These are phyloP conservation scores for Botrytis cinerea DNA, from an alignment of 2,329 filamentous ascomycete species.

Conservation along the genomic window DNA sequence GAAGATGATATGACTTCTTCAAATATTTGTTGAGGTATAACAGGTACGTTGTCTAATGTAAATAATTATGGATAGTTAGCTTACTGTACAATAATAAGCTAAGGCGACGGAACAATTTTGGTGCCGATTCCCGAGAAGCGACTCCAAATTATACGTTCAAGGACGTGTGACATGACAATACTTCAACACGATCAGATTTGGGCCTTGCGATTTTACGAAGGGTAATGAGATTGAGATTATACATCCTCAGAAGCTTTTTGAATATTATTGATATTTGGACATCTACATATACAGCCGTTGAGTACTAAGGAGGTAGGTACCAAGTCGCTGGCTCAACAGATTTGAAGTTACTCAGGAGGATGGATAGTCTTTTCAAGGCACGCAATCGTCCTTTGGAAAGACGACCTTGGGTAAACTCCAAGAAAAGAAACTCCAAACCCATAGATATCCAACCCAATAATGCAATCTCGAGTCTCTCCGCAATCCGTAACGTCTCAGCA, in stretches of 20 bases:
- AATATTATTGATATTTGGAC: too few relatives aligned
- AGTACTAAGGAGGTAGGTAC: background rate
- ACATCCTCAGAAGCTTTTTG: background rate
- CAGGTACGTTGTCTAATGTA: slow-evolving; percentile 11
- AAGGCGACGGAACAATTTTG: background rate
- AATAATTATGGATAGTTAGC: slow-evolving; percentile 7
- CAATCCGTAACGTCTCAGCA: background rate
- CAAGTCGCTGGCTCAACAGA: background rate
- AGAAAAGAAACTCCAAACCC: slow-evolving; percentile 15
- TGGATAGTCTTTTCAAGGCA: background rate
- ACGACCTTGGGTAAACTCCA: slow-evolving; percentile 10
- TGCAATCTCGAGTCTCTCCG: background rate
- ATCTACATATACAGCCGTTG: background rate
- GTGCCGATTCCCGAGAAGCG: background rate
- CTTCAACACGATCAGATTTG: background rate
- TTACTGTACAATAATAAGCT: background rate
- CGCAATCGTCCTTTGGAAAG: slow-evolving; percentile 12
- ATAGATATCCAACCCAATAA: slow-evolving; percentile 16
- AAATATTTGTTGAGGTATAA: background rate
- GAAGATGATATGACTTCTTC: slow-evolving; percentile 24
- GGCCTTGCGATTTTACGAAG: background rate
- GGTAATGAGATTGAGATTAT: background rate
- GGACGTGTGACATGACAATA: background rate
- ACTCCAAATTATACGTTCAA: background rate
- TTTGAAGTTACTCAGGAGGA: background rate